Conservation (phyloP, 345 rosid genomes). For the Geranium brycei region DNA sequence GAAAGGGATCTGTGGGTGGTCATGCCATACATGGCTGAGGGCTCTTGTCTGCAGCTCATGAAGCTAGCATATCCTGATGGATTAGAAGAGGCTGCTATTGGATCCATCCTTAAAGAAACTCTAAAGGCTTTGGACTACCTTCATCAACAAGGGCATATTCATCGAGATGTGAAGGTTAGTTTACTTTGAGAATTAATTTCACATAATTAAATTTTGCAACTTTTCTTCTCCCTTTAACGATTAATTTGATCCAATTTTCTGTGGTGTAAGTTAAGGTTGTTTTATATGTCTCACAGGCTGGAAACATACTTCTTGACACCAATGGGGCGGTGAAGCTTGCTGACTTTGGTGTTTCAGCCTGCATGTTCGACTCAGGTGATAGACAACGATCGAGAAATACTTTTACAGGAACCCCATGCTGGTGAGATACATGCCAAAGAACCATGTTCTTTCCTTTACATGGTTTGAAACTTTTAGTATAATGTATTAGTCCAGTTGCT, state of each 20-base stretch:
- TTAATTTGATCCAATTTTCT: neutral
- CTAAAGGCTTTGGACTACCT: conserved; percentile 93
- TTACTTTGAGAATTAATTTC: conserved; percentile 7
- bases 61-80: conserved; percentile 84
- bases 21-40: conserved; percentile 99
- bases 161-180: conserved; percentile 92
- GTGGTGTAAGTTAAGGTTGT: too few relatives aligned
- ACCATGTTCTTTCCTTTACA: neutral
- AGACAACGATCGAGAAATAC: conserved; percentile 93
- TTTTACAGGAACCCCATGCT: conserved; percentile 98
- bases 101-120: conserved; percentile 83
- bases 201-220: neutral
- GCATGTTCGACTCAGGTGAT: conserved; percentile 94
- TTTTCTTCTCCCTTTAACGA: neutral
- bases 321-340: conserved; percentile 86
- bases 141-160: conserved; percentile 93
- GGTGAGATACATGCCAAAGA: conserved; percentile 30
- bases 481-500: neutral
- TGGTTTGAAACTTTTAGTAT: neutral
- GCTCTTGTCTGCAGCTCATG: conserved; percentile 96
- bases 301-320: conserved; percentile 79
- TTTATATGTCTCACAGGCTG: conserved; percentile 46
- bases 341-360: conserved; percentile 97
- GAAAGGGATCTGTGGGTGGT: conserved; percentile 81
- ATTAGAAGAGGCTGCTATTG: conserved; percentile 88